Evolutionary conservation across 768 basidiomycete species (phyloP), one percentile per base, ranked within the genome.

Genomic region (Trametes meyenii): DNA sequence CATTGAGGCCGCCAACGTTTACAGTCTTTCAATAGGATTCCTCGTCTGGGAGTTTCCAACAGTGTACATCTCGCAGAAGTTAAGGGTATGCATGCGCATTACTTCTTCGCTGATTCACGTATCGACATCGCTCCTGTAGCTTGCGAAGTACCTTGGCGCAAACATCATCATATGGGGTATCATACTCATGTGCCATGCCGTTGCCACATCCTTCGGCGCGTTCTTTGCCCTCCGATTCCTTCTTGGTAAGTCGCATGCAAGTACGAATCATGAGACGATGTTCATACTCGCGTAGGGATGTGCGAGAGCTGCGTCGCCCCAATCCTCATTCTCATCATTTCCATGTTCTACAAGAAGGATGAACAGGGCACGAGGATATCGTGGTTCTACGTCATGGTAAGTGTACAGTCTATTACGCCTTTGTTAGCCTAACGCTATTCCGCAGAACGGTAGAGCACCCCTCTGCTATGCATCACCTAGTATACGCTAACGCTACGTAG

Each of bases 291-390:
- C 17, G 29, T 36, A 87, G 86, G 86, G 40, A 86, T 87, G 86
- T 83, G 83, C 67, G 87, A 89, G 70, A 80, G 79, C 63, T 86
- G 85, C 66, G 87, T 87, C 14, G 80, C 84, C 5, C 87, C 87
- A 0, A 83, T 79, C 65, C 74, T 88, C 36, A 83, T 88, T 70
- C 72, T 87, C 53, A 79, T 87, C 40, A 79, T 87, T 43, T 81
- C 84, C 11, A 85, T 86, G 82, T 88, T 87, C 68, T 88, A 87
- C 73, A 85, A 83, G 76, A 87, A 87, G 72, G 75, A 85, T 52
- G 86, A 87, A 29, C 58, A 85, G 81, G 85, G 83, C 0, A 78
- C 75, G 17, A 78, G 86, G 7, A 83, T 88, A 17, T 81, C 83
- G 4, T 86, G 82, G 79, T 88, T 88, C 71, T 88, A 88, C 71